Conservation (phyloP, 257 asterid species). For the Catharanthus roseus region DNA sequence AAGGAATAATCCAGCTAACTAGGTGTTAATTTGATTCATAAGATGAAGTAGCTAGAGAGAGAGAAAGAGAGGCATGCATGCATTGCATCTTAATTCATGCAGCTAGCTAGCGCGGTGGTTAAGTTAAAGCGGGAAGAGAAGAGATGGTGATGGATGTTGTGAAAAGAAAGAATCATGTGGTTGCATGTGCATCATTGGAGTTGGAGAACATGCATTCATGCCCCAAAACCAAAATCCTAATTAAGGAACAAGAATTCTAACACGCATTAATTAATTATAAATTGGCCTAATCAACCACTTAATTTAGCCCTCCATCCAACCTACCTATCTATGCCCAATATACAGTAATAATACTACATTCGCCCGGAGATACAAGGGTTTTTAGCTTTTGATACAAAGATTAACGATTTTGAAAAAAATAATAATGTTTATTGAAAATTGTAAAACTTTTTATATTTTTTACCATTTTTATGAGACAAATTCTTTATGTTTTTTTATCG, state of each 20-base stretch:
- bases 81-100: too few species aligned
- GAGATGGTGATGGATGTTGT: conserved; percentile 16
- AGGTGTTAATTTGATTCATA: conserved; percentile 26
- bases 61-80: background rate
- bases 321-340: background rate
- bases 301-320: conserved; percentile 8
- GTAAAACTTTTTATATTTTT: too few species aligned
- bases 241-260: background rate
- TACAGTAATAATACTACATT: too few species aligned
- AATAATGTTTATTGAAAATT: too few species aligned
- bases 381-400: too few species aligned
- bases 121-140: conserved; percentile 19
- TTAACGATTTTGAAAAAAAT: too few species aligned
- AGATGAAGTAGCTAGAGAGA: conserved; percentile 14
- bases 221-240: background rate
- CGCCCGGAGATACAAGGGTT: too few species aligned
- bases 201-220: conserved; percentile 41
- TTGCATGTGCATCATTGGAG: conserved; percentile 50
- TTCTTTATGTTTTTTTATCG: too few species aligned
- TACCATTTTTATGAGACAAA: too few species aligned
- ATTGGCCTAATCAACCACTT: too few species aligned
- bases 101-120: too few species aligned
- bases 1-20: conserved; percentile 79
- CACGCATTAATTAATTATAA: background rate
- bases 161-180: conserved; percentile 51